Evolutionary conservation across 208 protist species (phyloP), one percentile per base, ranked within the genome.

Genomic region (Phytomonas sp.): DNA sequence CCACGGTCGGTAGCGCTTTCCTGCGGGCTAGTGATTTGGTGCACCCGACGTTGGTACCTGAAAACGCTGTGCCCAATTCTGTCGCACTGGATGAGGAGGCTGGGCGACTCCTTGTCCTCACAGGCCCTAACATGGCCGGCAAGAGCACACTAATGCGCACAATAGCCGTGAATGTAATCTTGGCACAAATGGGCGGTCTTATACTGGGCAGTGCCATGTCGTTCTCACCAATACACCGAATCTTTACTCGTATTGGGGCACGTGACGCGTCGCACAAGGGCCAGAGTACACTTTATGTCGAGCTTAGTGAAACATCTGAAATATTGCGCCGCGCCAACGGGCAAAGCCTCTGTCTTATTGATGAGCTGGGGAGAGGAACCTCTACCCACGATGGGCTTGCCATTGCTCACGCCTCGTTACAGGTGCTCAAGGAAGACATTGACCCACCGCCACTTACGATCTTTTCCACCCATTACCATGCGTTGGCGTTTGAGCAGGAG

Each of bases 71-170:
- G 16, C 86, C 87, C 1, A 97, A 95, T 71, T 83, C 66, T 42
- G 71, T 80, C 7, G 69, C 79, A 33, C 83, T 98, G 11, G 90
- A 89, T 29, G 96, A 94, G 70, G 78, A 91, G 45, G 63, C 29
- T 14, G 87, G 82, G 10, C 79, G 82, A 36, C 74, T 94, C 49
- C 81, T 98, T 64, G 78, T 98, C 19, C 76, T 99, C 23, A 99
- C 98, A 8, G 98, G 98, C 11, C 98, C 98, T 4, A 99, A 99
- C 76, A 99, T 99, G 97, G 98, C 98, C 23, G 98, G 98, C 37
- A 99, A 99, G 79, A 98, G 94, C 59, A 99, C 97, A 0, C 75
- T 99, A 26, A 97, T 99, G 74, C 84, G 98, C 42, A 97, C 95
- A n/a, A 82, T 96, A 26, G 97, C 96, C 52, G 72, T 98, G 12